phyloP scores from a whole-genome alignment of 2,329 filamentous ascomycete species.

The Hypoxylon sp. region DNA sequence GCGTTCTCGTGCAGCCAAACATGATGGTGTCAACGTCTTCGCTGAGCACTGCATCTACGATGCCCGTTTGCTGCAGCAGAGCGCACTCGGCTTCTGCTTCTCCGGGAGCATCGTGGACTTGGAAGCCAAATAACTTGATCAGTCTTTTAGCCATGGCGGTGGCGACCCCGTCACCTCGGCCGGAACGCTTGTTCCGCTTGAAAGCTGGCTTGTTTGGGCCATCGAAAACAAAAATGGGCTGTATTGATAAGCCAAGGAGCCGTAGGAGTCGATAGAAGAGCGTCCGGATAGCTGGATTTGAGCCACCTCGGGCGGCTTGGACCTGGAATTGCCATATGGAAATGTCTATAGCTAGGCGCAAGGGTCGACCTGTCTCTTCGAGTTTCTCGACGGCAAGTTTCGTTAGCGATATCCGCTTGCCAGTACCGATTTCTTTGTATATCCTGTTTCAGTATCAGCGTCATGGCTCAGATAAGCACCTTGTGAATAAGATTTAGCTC shows the following conservation, averaged over 20 bases:
- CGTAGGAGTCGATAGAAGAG: conserved; percentile 92
- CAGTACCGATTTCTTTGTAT: conserved; percentile 88
- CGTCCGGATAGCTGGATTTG: conserved; percentile 90
- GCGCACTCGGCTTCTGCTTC: conserved; percentile 98
- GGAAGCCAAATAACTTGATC: conserved; percentile 87
- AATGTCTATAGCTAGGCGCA: conserved; percentile 92
- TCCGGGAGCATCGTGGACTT: conserved; percentile 87
- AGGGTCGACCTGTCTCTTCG: conserved; percentile 76
- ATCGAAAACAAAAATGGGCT: conserved; percentile 92
- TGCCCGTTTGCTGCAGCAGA: conserved; percentile 81
- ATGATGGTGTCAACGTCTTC: conserved; percentile 98
- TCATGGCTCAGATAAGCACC: not conserved
- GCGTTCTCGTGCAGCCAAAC: conserved; percentile 87
- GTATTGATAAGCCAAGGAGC: conserved; percentile 81
- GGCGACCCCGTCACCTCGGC: conserved; percentile 75
- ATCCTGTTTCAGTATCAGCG: conserved; percentile 70
- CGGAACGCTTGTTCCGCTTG: conserved; percentile 86
- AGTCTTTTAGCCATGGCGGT: conserved; percentile 85
- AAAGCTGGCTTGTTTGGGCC: conserved; percentile 86
- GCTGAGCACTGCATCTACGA: conserved; percentile 94
- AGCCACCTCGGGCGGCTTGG: conserved; percentile 86
- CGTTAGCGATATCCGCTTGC: conserved; percentile 83
- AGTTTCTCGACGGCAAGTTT: conserved; percentile 86
- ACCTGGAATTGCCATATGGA: conserved; percentile 98
- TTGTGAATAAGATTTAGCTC: conserved; percentile 27